A percentile compares a stretch with the other conserved stretches of the same genome.
phyloP scores from a whole-genome alignment of 2,329 filamentous ascomycete genomes.

The Paramyrothecium sp. region DNA sequence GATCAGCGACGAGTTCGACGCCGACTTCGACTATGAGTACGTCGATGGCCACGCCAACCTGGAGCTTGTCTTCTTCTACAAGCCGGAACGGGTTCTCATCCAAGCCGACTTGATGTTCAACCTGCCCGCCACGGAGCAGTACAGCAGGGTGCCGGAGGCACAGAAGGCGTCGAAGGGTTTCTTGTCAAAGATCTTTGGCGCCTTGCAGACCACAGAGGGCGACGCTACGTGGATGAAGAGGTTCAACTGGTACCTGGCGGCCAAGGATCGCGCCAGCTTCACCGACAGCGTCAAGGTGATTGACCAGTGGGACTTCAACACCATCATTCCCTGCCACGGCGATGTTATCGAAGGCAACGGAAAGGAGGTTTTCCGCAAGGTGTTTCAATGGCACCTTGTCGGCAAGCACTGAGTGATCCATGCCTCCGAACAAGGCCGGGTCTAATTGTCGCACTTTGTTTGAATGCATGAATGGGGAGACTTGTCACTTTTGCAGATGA shows the following conservation, averaged over 20 bases:
- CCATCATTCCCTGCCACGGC: conserved; percentile 88
- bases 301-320: conserved; percentile 78
- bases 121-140: conserved; percentile 84
- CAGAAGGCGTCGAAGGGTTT: conserved; percentile 29
- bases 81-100: conserved; percentile 75
- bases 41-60: conserved; percentile 78
- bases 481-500: too few relatives aligned
- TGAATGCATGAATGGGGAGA: too few relatives aligned
- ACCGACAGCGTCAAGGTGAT: conserved; percentile 69
- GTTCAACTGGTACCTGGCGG: conserved; percentile 76
- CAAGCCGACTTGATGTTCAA: conserved; percentile 93
- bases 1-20: conserved; percentile 77
- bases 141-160: conserved; percentile 59
- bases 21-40: conserved; percentile 84
- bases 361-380: conserved; percentile 73
- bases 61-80: conserved; percentile 85
- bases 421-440: neutral
- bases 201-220: conserved; percentile 61
- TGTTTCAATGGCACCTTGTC: conserved; percentile 82
- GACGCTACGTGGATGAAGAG: conserved; percentile 74
- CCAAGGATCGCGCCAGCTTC: conserved; percentile 65
- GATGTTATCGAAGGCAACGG: conserved; percentile 76
- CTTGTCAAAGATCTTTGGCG: conserved; percentile 41
- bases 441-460: neutral
- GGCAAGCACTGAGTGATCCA: conserved; percentile 14